Evolutionary conservation across 1,284 basidiomycete species (phyloP).

Genomic region (Baeospora myosura): DNA sequence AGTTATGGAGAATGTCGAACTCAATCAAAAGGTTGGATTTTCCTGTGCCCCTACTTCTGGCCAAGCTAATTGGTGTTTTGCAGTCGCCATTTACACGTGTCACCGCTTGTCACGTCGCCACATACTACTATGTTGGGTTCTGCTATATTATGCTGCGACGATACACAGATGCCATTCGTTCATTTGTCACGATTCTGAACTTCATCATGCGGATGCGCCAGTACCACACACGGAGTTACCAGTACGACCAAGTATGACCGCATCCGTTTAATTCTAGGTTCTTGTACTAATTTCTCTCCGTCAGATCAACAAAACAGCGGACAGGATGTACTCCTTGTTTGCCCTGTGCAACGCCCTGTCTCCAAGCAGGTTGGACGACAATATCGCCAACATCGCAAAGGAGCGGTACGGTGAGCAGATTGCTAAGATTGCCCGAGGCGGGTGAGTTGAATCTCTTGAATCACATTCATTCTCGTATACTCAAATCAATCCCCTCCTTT

Average conservation of each 20-base stretch:
- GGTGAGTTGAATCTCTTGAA: slow-evolving; percentile 36
- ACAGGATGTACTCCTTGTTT: slow-evolving; percentile 95
- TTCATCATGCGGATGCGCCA: slow-evolving; percentile 90
- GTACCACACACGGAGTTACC: slow-evolving; percentile 93
- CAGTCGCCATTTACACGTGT: slow-evolving; percentile 83
- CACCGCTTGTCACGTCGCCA: slow-evolving; percentile 90
- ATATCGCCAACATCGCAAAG: slow-evolving; percentile 87
- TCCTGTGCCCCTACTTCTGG: neutral
- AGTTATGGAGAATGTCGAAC: slow-evolving; percentile 89
- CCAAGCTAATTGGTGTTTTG: slow-evolving; percentile 10
- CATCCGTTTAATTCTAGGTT: neutral
- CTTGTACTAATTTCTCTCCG: neutral
- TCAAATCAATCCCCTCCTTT: slow-evolving; percentile 3
- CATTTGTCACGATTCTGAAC: slow-evolving; percentile 89
- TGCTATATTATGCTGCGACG: slow-evolving; percentile 93
- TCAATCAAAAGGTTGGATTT: slow-evolving; percentile 66
- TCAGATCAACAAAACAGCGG: slow-evolving; percentile 94
- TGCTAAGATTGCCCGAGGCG: slow-evolving; percentile 71
- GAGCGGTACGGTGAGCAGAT: slow-evolving; percentile 93
- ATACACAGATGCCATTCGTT: slow-evolving; percentile 91
- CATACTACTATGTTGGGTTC: slow-evolving; percentile 94
- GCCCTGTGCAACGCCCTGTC: slow-evolving; percentile 91
- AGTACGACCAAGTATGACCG: slow-evolving; percentile 81
- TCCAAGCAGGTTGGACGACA: slow-evolving; percentile 87
- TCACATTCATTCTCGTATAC: neutral